A percentile compares a stretch with the other conserved stretches of the same genome.
Conservation (phyloP, 306 rosid genomes). For the Cucurbita argyrosperma region DNA sequence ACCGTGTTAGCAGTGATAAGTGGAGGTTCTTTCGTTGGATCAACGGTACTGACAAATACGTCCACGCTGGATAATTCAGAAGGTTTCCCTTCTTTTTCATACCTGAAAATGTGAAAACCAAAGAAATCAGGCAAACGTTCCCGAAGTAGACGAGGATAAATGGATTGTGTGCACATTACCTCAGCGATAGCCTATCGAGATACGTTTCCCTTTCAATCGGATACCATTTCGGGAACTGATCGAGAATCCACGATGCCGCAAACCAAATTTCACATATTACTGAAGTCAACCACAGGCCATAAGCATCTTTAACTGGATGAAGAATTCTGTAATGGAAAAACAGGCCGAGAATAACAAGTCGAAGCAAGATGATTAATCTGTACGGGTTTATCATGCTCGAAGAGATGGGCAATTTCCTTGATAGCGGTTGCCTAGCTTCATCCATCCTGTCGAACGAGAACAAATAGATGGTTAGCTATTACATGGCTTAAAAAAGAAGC, state of each 20-base stretch:
- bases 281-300: conserved; percentile 91
- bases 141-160: not conserved
- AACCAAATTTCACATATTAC: conserved; percentile 98
- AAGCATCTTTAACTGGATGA: conserved; percentile 89
- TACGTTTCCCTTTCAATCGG: conserved; percentile 90
- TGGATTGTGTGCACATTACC: conserved; percentile 24
- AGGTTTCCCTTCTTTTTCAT: conserved; percentile 92
- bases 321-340: conserved; percentile 89
- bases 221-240: conserved; percentile 93
- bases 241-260: conserved; percentile 91
- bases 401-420: conserved; percentile 66
- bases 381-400: conserved; percentile 98
- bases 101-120: conserved; percentile 37
- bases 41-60: conserved; percentile 90
- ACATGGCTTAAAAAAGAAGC: not conserved
- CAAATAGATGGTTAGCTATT: conserved; percentile 1
- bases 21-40: conserved; percentile 94
- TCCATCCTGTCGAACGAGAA: conserved; percentile 66
- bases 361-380: conserved; percentile 70
- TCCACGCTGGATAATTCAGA: conserved; percentile 64
- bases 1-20: conserved; percentile 91
- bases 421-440: conserved; percentile 93
- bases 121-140: not conserved
- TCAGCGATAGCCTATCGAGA: conserved; percentile 76
- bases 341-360: conserved; percentile 63